These are phyloP conservation scores for Cladosporium sp. DNA, from an alignment of 2,329 filamentous ascomycete species.

Conservation along the genomic window DNA sequence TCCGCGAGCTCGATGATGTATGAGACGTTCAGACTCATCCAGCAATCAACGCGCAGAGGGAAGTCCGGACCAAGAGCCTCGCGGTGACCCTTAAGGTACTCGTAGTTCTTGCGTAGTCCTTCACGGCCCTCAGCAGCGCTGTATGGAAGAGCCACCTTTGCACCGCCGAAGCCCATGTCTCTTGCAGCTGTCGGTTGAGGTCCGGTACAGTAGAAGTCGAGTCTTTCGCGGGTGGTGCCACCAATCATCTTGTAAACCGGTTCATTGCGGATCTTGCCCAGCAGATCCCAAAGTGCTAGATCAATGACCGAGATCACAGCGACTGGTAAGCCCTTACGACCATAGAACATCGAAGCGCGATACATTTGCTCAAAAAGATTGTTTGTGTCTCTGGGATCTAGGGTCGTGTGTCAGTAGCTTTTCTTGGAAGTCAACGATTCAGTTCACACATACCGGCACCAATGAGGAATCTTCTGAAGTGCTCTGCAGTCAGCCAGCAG, in stretches of 20 bases:
- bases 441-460: slow-evolving; percentile 55
- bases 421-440: too few species aligned
- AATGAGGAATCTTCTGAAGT: slow-evolving; percentile 88
- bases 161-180: slow-evolving; percentile 83
- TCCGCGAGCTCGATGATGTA: slow-evolving; percentile 91
- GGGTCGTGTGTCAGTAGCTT: neutral
- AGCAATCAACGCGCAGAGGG: slow-evolving; percentile 92
- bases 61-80: slow-evolving; percentile 84
- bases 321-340: slow-evolving; percentile 82
- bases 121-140: slow-evolving; percentile 81
- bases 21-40: slow-evolving; percentile 89
- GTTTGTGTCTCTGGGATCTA: slow-evolving; percentile 85
- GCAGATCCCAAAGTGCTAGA: slow-evolving; percentile 84
- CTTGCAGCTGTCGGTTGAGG: slow-evolving; percentile 77
- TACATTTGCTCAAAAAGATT: slow-evolving; percentile 96
- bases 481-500: slow-evolving; percentile 89
- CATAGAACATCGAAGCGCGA: slow-evolving; percentile 92
- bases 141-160: slow-evolving; percentile 85
- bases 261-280: slow-evolving; percentile 87
- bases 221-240: slow-evolving; percentile 74
- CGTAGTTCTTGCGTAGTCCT: slow-evolving; percentile 82
- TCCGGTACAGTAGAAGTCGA: slow-evolving; percentile 93
- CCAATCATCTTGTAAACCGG: slow-evolving; percentile 94
- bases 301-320: slow-evolving; percentile 94
- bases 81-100: slow-evolving; percentile 79